Percentiles rank a stretch among this genome's conserved stretches.
phyloP scores from a whole-genome alignment of 352 stramenopile genomes.

The Pythium vanterpoolii region DNA sequence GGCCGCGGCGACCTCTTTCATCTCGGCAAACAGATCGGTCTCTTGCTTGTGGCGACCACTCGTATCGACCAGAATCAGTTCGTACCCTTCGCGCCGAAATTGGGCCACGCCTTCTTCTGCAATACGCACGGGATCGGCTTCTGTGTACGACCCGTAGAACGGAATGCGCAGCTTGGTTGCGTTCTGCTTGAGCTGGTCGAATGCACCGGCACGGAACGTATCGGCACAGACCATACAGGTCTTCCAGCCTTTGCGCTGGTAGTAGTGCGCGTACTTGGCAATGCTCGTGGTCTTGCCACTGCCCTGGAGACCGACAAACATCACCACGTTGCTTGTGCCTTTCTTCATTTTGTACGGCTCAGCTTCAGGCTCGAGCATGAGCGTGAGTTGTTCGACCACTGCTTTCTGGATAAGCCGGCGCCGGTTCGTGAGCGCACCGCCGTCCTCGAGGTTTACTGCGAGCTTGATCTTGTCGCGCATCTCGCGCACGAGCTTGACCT shows the following conservation, averaged over 20 bases:
- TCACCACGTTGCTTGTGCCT: constrained; percentile 90
- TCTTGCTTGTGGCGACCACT: constrained; percentile 98
- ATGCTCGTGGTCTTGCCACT: constrained; percentile 99
- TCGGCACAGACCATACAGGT: constrained; percentile 99
- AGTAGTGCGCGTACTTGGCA: constrained; percentile 99
- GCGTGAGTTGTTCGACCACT: constrained; percentile 87
- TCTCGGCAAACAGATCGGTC: constrained; percentile 97
- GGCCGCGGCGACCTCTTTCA: constrained; percentile 96
- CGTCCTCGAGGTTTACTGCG: constrained; percentile 80
- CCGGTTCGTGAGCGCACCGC: constrained; percentile 74
- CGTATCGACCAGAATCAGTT: constrained; percentile 99
- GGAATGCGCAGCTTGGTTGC: constrained; percentile 97
- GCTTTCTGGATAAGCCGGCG: constrained; percentile 89
- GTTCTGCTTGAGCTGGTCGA: constrained; percentile 99
- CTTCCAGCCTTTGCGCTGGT: constrained; percentile 97
- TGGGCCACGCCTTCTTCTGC: constrained; percentile 97
- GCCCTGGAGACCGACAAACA: constrained; percentile 94
- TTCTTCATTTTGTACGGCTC: constrained; percentile 91
- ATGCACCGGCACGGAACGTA: constrained; percentile 98
- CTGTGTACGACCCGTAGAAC: constrained; percentile 98
- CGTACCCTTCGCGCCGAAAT: constrained; percentile 96
- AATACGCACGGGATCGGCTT: constrained; percentile 97
- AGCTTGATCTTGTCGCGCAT: constrained; percentile 90
- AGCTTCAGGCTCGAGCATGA: constrained; percentile 85
- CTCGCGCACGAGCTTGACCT: constrained; percentile 87